Conservation (phyloP, 2,329 filamentous ascomycete genomes). For the Xylaria sp. region DNA sequence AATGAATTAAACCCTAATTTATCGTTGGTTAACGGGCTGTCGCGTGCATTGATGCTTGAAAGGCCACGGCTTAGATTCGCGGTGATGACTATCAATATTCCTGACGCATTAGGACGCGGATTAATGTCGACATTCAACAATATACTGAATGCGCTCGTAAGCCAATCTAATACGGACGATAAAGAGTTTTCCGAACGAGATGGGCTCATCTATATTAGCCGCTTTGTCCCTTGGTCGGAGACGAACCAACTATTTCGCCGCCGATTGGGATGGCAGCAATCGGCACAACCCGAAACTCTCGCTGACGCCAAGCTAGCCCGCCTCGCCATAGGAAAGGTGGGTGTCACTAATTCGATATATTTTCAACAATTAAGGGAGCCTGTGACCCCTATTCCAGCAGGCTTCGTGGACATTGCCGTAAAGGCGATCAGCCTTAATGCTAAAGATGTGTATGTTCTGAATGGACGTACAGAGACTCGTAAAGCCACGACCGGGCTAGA, state of each 20-base stretch:
- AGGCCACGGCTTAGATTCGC: constrained; percentile 26
- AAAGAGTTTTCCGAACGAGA: not conserved
- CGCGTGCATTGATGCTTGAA: constrained; percentile 38
- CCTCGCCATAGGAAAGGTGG: not conserved
- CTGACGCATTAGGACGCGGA: too few relatives aligned
- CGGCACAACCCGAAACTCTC: not conserved
- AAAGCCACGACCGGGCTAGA: constrained; percentile 40
- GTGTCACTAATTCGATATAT: constrained; percentile 31
- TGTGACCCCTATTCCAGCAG: too few relatives aligned
- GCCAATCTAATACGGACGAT: too few relatives aligned
- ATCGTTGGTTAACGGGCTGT: constrained; percentile 31
- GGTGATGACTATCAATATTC: constrained; percentile 27
- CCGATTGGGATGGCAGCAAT: not conserved
- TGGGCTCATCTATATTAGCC: constrained; percentile 1
- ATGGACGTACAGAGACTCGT: constrained; percentile 44
- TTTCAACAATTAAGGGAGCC: too few relatives aligned
- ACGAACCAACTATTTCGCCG: not conserved
- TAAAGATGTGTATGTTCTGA: constrained; percentile 45
- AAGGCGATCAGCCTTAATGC: constrained; percentile 41
- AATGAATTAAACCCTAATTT: constrained; percentile 21
- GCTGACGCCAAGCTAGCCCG: not conserved
- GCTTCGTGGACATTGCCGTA: constrained; percentile 24
- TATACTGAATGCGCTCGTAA: too few relatives aligned
- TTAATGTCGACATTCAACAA: too few relatives aligned
- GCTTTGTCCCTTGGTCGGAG: not conserved